Base-by-base conservation (phyloP, 208 protist species). In the Tritrichomonas foetus region DNA sequence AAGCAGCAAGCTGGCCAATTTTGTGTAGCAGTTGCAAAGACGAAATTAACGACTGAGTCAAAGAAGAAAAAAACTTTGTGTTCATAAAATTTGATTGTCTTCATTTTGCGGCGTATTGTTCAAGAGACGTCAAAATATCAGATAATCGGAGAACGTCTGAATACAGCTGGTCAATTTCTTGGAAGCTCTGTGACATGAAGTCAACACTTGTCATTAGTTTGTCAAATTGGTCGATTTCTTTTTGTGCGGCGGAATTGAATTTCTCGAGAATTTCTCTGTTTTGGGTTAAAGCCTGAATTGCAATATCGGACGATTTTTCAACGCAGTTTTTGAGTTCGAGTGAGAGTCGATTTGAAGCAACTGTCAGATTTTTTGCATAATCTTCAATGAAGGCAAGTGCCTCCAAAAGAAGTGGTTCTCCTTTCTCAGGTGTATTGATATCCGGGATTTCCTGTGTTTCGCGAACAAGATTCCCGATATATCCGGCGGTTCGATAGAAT, bases 361-460 rank as follows among this genome's bases (percentile, higher is more conserved):
- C 14, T 13, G 47, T n/a, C 11, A 78, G 22, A 44, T 1, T 47
- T 44, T 78, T 78, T 78, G 69, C 39, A 44, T 78, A 78, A 47
- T 78, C 69, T 78, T 78, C 69, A n/a, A 78, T 36, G 47, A 47
- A 11, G 20, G 33, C 36, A 47, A 78, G 36, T 36, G 69, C 69
- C 47, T 78, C n/a, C 20, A 47, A 78, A 14, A 78, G n/a, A 36
- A 78, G 36, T 47, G 25, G 25, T 47, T 78, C 69, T 47, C 69
- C 69, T 78, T 78, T 78, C 22, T 78, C 69, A 20, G 69, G 69
- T 30, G 69, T 78, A n/a, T 78, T 47, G 36, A 78, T 78, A 47
- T 36, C n/a, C 9, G 25, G 69, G 22, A 36, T 36, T 78, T 78
- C 66, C 8, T 9, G 14, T n/a, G 25, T 30, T n/a, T 72, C 66